Base-by-base conservation (phyloP, 106 monocot genomes). In the Dendrobium nobile region DNA sequence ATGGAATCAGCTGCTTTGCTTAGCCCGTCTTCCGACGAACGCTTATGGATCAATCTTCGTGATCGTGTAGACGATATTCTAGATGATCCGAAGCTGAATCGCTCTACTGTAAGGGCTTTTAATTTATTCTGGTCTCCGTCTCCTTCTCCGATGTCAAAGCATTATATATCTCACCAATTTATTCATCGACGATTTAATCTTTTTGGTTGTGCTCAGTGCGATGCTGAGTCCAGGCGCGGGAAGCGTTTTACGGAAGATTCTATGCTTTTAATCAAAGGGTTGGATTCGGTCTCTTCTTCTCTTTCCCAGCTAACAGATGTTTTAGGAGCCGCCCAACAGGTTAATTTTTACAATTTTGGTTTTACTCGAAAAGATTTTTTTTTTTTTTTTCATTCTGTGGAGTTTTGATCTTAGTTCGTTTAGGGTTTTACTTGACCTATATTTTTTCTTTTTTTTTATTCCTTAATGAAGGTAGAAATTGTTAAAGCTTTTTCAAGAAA, bases 211-310 rank as follows among this genome's bases (percentile, higher is more conserved):
- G 41, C 10, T 48, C 81, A 90, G 90, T 77, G 83, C 11, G 78
- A 9, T 27, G 80, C 26, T n/a, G 84, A 88, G 75, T 89, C 89
- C 31, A 84, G 85, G 45, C 24, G 37, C 16, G 86, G 87, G 70
- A 93, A 94, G 83, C 59, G 88, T 48, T 51, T 86, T 19, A 87
- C 85, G 70, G 93, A 94, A n/a, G 92, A 93, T 55, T 88, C 98
- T 1, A 8, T 87, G 77, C 92, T 99, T 65, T 88, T 99, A 56
- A 78, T 95, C 47, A 85, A 88, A 68, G 98, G 98, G 5, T 85
- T 99, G 61, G 95, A 99, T 59, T 99, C 98, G 1, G 95, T 93
- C 22, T 86, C 89, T 47, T 84, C 98, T 2, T 95, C 98, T 15
- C 84, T 99, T 28, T 87, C 91, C 5, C 92, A 90, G 78, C 95